Evolutionary conservation across 2,329 filamentous ascomycete genomes (phyloP).

Genomic region (Xylaria sp.): DNA sequence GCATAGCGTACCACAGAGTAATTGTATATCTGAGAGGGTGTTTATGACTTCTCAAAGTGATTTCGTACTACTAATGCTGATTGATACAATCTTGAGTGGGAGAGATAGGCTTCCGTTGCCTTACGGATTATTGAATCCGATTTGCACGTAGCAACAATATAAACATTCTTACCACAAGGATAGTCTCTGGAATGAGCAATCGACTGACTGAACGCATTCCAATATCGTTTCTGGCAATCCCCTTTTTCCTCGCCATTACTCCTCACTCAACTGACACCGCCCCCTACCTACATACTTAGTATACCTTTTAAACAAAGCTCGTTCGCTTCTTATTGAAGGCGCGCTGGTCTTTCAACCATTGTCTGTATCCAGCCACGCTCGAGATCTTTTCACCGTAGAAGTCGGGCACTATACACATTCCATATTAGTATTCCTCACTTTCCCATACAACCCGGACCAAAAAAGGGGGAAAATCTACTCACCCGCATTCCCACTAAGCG

Average conservation of each 20-base stretch:
- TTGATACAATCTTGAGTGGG: conserved; percentile 22
- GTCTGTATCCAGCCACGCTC: conserved; percentile 82
- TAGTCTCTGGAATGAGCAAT: conserved; percentile 7
- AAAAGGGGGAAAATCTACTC: conserved; percentile 22
- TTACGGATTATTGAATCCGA: conserved; percentile 2
- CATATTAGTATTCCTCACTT: background rate
- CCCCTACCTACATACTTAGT: background rate
- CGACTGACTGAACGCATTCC: background rate
- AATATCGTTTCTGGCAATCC: background rate
- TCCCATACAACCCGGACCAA: background rate
- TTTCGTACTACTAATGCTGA: conserved; percentile 21
- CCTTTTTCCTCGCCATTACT: background rate
- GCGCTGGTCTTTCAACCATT: conserved; percentile 96
- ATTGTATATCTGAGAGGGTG: conserved; percentile 17
- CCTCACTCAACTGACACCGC: conserved; percentile 16
- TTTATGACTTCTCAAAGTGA: conserved; percentile 18
- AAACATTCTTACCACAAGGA: conserved; percentile 3
- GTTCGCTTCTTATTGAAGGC: conserved; percentile 91
- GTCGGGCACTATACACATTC: conserved; percentile 61
- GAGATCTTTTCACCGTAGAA: conserved; percentile 99
- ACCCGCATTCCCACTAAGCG: conserved; percentile 74
- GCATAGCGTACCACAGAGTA: conserved; percentile 17
- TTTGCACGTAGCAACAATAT: conserved; percentile 15
- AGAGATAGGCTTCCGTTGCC: conserved; percentile 27
- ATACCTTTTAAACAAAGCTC: conserved; percentile 47